phyloP scores from a whole-genome alignment of 2,329 filamentous ascomycete species.

The Fusarium tjaetaba region DNA sequence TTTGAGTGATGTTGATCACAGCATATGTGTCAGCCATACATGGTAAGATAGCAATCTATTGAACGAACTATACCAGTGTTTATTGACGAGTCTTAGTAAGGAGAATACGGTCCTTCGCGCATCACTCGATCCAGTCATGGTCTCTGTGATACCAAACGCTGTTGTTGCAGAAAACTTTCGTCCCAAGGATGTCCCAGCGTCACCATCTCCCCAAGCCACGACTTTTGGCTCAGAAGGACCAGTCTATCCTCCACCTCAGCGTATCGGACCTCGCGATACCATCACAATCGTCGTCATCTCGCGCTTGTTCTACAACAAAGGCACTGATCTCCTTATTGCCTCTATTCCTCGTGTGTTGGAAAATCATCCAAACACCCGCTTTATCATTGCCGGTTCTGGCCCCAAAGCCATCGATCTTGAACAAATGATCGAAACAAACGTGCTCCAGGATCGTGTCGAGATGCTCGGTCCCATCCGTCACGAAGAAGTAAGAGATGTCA shows the following conservation, averaged over 20 bases:
- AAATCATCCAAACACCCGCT: constrained; percentile 90
- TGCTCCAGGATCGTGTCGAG: constrained; percentile 91
- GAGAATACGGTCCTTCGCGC: constrained; percentile 97
- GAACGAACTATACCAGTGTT: not conserved
- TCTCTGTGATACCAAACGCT: constrained; percentile 97
- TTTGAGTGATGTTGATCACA: constrained; percentile 95
- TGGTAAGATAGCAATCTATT: constrained; percentile 67
- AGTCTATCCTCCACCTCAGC: constrained; percentile 64
- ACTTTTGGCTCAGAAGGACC: constrained; percentile 52
- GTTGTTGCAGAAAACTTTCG: constrained; percentile 97
- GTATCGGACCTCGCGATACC: constrained; percentile 81
- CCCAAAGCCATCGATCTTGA: constrained; percentile 98
- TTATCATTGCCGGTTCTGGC: constrained; percentile 94
- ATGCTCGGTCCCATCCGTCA: constrained; percentile 93
- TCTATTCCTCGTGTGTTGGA: constrained; percentile 93
- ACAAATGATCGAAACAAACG: constrained; percentile 96
- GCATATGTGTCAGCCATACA: constrained; percentile 97
- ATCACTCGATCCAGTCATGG: constrained; percentile 94
- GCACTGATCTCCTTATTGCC: constrained; percentile 95
- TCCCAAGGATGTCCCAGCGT: constrained; percentile 61
- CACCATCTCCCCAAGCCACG: constrained; percentile 44
- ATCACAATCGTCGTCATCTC: constrained; percentile 98
- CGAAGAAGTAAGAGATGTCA: constrained; percentile 96
- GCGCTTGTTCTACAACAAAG: constrained; percentile 98
- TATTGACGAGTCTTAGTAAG: constrained; percentile 69